These are phyloP conservation scores for Puccinia triticina DNA, from an alignment of 1,284 basidiomycete genomes.

Conservation along the genomic window DNA sequence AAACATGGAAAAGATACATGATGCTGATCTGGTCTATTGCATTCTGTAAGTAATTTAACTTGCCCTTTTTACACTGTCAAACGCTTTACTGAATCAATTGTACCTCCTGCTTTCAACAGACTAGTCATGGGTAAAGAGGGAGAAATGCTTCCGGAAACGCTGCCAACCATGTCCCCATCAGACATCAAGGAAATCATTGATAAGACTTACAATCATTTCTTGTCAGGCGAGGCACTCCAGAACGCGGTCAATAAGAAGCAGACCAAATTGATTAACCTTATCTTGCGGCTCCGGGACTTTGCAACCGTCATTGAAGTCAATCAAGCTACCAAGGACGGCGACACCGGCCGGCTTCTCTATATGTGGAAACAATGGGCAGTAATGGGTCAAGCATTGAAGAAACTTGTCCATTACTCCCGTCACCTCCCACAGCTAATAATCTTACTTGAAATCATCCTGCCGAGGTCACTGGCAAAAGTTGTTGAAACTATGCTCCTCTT, in stretches of 20 bases:
- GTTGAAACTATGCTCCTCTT: slow-evolving; percentile 18
- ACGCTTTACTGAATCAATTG: not conserved
- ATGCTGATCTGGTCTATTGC: slow-evolving; percentile 8
- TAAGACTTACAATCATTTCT: not conserved
- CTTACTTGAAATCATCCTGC: slow-evolving; percentile 8
- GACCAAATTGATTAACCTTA: not conserved
- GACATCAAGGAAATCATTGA: slow-evolving; percentile 18
- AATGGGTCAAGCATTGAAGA: slow-evolving; percentile 26
- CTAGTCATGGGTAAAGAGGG: not conserved
- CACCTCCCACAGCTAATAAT: slow-evolving; percentile 20
- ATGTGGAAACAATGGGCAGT: slow-evolving; percentile 19
- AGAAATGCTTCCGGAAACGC: not conserved
- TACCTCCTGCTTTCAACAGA: not conserved
- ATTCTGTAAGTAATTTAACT: slow-evolving; percentile 13
- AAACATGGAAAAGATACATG: slow-evolving; percentile 23
- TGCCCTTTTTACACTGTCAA: too few relatives aligned
- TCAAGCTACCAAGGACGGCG: slow-evolving; percentile 7
- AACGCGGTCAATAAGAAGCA: not conserved
- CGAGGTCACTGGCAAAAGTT: slow-evolving; percentile 5
- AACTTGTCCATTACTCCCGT: slow-evolving; percentile 22
- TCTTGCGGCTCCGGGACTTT: slow-evolving; percentile 1
- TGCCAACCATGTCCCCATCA: not conserved
- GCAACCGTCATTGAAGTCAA: slow-evolving; percentile 24
- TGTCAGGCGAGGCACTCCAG: not conserved
- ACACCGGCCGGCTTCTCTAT: not conserved